Conservation (phyloP, 176 grass and related monocot species). For the Canna indica region DNA sequence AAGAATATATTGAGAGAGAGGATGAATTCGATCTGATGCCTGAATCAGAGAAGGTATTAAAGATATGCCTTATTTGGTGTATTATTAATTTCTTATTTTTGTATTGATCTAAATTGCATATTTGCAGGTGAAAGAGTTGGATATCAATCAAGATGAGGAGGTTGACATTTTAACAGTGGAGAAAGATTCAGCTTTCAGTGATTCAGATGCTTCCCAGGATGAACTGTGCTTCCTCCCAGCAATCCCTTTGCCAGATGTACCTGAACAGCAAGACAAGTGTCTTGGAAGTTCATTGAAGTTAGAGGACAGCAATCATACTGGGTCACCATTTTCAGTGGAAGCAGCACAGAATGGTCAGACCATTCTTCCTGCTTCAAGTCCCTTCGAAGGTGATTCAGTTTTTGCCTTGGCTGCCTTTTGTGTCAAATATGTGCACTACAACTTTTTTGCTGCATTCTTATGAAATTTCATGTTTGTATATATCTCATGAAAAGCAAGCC, state of each 20-base stretch:
- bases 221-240: slow-evolving; percentile 63
- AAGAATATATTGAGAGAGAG: slow-evolving; percentile 89
- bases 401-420: neutral
- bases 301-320: slow-evolving; percentile 90
- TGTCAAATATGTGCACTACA: neutral
- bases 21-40: slow-evolving; percentile 89
- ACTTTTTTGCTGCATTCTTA: neutral
- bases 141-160: slow-evolving; percentile 63
- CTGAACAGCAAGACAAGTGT: slow-evolving; percentile 79
- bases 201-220: slow-evolving; percentile 44
- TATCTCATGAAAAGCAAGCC: neutral
- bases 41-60: slow-evolving; percentile 53
- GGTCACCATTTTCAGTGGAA: slow-evolving; percentile 72
- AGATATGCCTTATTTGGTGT: slow-evolving; percentile 7
- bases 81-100: slow-evolving; percentile 8
- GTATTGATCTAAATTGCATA: neutral
- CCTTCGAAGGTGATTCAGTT: slow-evolving; percentile 50
- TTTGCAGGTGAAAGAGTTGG: slow-evolving; percentile 62
- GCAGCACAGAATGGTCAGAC: slow-evolving; percentile 57
- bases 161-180: slow-evolving; percentile 66
- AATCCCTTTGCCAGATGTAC: slow-evolving; percentile 62
- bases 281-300: slow-evolving; percentile 72
- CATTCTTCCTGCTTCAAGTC: slow-evolving; percentile 57
- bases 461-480: neutral
- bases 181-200: slow-evolving; percentile 51